Evolutionary conservation across 176 grass and related monocot genomes (phyloP), one percentile per base, ranked within the genome.

Genomic region (Oryza punctata): DNA sequence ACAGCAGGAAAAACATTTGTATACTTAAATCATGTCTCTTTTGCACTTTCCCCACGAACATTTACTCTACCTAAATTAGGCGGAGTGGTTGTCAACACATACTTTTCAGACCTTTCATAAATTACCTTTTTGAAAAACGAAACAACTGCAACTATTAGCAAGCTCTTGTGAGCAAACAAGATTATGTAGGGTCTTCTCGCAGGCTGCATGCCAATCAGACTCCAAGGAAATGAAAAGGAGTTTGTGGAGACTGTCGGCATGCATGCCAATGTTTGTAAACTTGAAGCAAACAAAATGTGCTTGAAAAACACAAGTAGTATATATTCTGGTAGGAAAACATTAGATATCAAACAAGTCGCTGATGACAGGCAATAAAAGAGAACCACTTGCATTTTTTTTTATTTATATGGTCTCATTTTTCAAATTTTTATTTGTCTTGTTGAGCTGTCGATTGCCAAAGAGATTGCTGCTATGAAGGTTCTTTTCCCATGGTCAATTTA

Each of bases 341-440:
- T 77, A 81, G 43, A 85, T 65, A 74, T 78, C 72, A 86, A 67
- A 73, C 32, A 18, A 82, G 67, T 59, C 45, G 72, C 67, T 35
- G 54, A 86, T 72, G 67, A 78, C 67, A 78, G 88, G 78, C 40
- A 82, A 28, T 57, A 82, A 86, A 86, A 74, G 72, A 78, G 35
- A 26, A 1, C 52, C 60, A 80, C 63, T 75, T 80, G 80, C 5
- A 12, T 21, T 1, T 54, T 67, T 67, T 15, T 61, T 13, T 82
- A 90, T 78, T 28, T 15, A 28, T 41, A 33, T 24, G 29, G 45
- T 21, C 12, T 69, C 68, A 75, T 49, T 26, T 79, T 63, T 6
- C 37, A 35, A 37, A 37, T 49, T 61, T 83, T 50, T 64, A 54
- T 69, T 64, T 18, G 41, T n/a, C 16, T 52, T 79, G 40, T 79